phyloP scores from a whole-genome alignment of 768 basidiomycete species.

The Leccinum imitatum region DNA sequence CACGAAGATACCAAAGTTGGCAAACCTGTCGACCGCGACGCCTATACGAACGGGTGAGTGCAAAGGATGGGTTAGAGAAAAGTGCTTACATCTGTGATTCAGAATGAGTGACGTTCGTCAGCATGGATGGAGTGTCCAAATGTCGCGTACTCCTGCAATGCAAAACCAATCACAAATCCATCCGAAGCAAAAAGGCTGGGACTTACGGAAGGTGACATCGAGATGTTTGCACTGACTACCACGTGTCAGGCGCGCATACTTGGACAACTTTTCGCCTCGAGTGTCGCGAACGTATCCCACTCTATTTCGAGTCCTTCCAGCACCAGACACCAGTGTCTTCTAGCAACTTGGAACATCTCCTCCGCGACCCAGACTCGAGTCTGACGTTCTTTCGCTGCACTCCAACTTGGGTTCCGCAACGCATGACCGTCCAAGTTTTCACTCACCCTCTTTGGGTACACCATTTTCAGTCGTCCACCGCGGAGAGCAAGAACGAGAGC shows the following conservation, averaged over 20 bases:
- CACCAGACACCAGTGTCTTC: no score
- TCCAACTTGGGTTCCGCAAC: conserved; percentile 38
- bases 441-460: no score
- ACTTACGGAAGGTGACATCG: no score
- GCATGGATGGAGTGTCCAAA: background rate
- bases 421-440: conserved; percentile 4
- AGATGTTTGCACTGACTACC: no score
- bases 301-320: no score
- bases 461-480: conserved; percentile 36
- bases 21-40: conserved; percentile 10
- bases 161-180: background rate
- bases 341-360: no score
- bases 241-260: no score
- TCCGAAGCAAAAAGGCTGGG: background rate
- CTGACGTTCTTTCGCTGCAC: conserved; percentile 58
- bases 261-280: no score
- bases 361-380: conserved; percentile 38
- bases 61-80: background rate
- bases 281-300: no score
- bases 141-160: conserved; percentile 11
- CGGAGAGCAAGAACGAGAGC: conserved; percentile 27
- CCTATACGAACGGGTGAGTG: conserved; percentile 1
- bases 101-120: background rate
- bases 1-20: conserved; percentile 16
- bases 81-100: conserved; percentile 12